phyloP scores from a whole-genome alignment of 257 asterid genomes.

The Solanum stenotomum region DNA sequence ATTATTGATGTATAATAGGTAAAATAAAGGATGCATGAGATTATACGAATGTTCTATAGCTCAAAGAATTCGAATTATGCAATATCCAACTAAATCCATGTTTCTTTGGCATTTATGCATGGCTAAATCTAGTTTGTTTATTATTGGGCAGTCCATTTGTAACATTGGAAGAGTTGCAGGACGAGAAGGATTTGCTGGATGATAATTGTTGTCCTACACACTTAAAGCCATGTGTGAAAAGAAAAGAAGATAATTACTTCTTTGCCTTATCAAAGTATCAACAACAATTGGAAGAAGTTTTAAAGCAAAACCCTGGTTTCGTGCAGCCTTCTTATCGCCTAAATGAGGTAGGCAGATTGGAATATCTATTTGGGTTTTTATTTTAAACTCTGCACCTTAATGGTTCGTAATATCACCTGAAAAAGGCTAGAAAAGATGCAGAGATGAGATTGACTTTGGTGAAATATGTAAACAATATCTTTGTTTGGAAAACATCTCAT shows the following conservation, averaged over 20 bases:
- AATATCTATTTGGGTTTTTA: neutral
- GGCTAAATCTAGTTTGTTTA: neutral
- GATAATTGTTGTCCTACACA: constrained; percentile 82
- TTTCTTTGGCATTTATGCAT: neutral
- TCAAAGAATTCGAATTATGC: neutral
- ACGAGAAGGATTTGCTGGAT: constrained; percentile 82
- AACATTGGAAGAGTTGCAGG: constrained; percentile 38
- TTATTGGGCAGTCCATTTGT: constrained; percentile 2
- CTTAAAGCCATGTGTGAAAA: constrained; percentile 72
- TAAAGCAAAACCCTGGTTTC: constrained; percentile 61
- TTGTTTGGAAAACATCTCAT: neutral
- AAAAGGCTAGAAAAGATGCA: neutral
- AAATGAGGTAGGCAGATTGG: constrained; percentile 54
- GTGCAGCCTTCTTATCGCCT: constrained; percentile 88
- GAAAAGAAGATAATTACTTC: constrained; percentile 95
- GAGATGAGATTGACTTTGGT: neutral
- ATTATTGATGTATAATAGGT: neutral
- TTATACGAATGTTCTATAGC: neutral
- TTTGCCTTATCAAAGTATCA: constrained; percentile 95
- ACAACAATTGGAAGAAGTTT: constrained; percentile 49
- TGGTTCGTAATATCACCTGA: neutral
- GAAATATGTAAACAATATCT: neutral
- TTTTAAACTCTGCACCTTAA: neutral
- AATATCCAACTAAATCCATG: neutral
- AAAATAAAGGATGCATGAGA: neutral